Evolutionary conservation across 2,329 filamentous ascomycete species (phyloP).

Genomic region (Aspergillus pseudoviridinutans): DNA sequence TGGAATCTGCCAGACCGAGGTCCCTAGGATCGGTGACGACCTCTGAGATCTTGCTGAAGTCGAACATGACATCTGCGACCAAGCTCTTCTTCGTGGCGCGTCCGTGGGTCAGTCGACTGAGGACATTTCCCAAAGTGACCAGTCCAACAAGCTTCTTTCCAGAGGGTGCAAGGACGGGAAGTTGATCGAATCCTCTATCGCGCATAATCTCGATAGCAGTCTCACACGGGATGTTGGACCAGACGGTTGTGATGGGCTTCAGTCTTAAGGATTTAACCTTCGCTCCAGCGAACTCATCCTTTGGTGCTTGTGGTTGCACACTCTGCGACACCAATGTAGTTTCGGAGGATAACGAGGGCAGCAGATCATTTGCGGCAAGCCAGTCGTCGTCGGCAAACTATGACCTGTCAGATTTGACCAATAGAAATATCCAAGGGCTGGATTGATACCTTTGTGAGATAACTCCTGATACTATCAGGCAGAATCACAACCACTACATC

Average conservation of each 20-base stretch:
- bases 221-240: constrained; percentile 66
- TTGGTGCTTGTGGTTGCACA: constrained; percentile 35
- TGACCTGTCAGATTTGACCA: constrained; percentile 9
- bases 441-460: constrained; percentile 71
- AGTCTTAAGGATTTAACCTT: constrained; percentile 80
- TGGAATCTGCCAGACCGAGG: constrained; percentile 41
- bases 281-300: constrained; percentile 70
- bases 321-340: constrained; percentile 30
- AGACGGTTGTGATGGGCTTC: constrained; percentile 87
- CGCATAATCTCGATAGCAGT: constrained; percentile 97
- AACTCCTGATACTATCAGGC: constrained; percentile 94
- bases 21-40: constrained; percentile 83
- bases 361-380: constrained; percentile 92
- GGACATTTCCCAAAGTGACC: constrained; percentile 89
- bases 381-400: constrained; percentile 96
- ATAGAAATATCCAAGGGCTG: constrained; percentile 1
- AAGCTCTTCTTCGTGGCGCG: constrained; percentile 69
- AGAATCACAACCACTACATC: constrained; percentile 88
- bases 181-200: constrained; percentile 95
- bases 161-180: constrained; percentile 74
- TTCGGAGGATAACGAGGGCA: constrained; percentile 57
- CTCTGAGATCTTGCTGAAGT: constrained; percentile 83
- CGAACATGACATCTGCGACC: constrained; percentile 91
- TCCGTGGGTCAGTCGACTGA: constrained; percentile 82
- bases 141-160: constrained; percentile 78